Evolutionary conservation across 805 yeast genomes (phyloP).

Genomic region (Candida vartiovaarae): DNA sequence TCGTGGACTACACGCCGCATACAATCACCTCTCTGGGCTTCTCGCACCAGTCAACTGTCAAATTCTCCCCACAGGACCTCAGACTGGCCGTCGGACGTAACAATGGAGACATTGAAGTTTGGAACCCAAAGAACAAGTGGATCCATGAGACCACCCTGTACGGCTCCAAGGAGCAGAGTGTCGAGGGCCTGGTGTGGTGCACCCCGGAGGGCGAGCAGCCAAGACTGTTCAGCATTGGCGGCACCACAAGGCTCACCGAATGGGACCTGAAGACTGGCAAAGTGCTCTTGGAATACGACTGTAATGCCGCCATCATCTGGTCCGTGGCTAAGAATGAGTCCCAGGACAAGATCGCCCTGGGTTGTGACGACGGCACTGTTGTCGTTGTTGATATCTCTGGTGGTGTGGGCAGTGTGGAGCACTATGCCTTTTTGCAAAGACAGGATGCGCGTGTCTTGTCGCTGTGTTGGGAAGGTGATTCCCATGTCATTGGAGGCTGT

Average conservation of each 20-base stretch:
- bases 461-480: conserved; percentile 65
- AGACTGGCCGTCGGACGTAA: conserved; percentile 88
- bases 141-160: conserved; percentile 62
- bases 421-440: conserved; percentile 67
- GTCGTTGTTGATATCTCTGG: conserved; percentile 80
- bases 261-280: conserved; percentile 78
- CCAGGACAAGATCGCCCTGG: conserved; percentile 68
- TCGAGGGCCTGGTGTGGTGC: conserved; percentile 88
- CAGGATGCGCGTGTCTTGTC: conserved; percentile 78
- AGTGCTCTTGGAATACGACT: conserved; percentile 72
- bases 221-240: conserved; percentile 88
- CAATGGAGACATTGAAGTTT: conserved; percentile 92
- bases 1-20: conserved; percentile 83
- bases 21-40: conserved; percentile 78
- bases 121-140: conserved; percentile 88
- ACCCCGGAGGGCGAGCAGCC: conserved; percentile 40
- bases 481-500: conserved; percentile 81
- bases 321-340: conserved; percentile 60
- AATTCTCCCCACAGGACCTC: conserved; percentile 45
- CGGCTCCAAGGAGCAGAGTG: conserved; percentile 78
- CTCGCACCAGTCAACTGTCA: conserved; percentile 49
- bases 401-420: conserved; percentile 78
- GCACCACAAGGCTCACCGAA: conserved; percentile 84
- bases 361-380: conserved; percentile 93
- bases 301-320: conserved; percentile 94